Evolutionary conservation across 164 flowering plant genomes (phyloP).

Genomic region (Liriodendron chinense): DNA sequence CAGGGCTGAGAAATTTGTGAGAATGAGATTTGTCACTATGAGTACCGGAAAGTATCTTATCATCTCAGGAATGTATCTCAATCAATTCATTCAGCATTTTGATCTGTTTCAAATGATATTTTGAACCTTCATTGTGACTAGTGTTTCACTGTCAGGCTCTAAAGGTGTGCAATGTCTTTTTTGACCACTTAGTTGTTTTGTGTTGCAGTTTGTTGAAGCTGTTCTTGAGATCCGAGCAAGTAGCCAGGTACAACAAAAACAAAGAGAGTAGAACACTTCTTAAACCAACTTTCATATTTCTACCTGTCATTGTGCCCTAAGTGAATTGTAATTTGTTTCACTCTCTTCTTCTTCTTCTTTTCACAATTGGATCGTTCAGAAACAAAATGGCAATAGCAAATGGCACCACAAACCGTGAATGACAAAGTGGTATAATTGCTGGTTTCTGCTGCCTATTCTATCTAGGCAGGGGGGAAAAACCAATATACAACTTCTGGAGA

Average conservation of each 20-base stretch:
- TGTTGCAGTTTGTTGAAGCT: constrained; percentile 81
- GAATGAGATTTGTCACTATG: no score
- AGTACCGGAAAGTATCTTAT: no score
- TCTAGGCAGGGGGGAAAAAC: no score
- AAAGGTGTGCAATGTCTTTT: background rate
- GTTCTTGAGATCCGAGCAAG: constrained; percentile 54
- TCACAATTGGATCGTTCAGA: background rate
- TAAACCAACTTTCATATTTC: background rate
- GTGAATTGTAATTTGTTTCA: background rate
- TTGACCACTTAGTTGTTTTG: background rate
- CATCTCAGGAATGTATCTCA: no score
- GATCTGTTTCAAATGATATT: background rate
- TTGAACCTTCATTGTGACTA: background rate
- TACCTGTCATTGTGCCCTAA: background rate
- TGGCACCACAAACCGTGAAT: no score
- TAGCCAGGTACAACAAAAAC: constrained; percentile 46
- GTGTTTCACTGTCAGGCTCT: background rate
- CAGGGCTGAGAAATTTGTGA: no score
- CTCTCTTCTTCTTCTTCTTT: background rate
- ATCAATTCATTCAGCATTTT: no score
- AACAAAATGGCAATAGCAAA: no score
- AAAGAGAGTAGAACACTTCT: background rate
- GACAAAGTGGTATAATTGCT: no score
- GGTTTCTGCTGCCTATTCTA: no score
- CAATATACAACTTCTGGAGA: no score